A percentile compares a stretch with the other conserved stretches of the same genome.
phyloP scores from a whole-genome alignment of 345 rosid genomes.

The Gossypium sturtianum region DNA sequence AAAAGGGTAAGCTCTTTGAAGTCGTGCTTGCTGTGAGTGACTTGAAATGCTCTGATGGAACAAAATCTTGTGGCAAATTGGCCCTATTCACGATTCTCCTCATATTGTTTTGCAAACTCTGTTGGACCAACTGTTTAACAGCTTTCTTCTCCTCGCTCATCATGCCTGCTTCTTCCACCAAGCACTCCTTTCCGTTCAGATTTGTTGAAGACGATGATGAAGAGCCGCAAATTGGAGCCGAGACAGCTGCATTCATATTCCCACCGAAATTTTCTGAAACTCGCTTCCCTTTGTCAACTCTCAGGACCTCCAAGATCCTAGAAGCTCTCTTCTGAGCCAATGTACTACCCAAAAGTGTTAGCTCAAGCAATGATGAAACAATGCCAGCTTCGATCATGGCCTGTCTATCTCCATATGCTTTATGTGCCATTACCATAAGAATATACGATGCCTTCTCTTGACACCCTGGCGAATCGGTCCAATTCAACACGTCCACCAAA shows the following conservation, averaged over 20 bases:
- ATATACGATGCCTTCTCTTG: conserved; percentile 87
- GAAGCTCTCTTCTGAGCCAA: conserved; percentile 95
- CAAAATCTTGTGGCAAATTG: conserved; percentile 79
- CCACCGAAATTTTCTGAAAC: conserved; percentile 53
- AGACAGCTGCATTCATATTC: conserved; percentile 50
- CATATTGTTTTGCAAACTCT: conserved; percentile 90
- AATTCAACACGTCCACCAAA: conserved; percentile 78
- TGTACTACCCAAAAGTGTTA: conserved; percentile 84
- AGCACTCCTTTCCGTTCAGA: conserved; percentile 34
- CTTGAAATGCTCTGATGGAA: conserved; percentile 78
- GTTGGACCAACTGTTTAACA: conserved; percentile 79
- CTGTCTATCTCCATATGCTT: conserved; percentile 75
- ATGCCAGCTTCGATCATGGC: conserved; percentile 93
- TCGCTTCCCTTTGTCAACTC: conserved; percentile 89
- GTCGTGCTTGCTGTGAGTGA: conserved; percentile 77
- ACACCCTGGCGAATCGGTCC: conserved; percentile 89
- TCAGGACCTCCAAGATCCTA: conserved; percentile 72
- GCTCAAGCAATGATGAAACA: conserved; percentile 71
- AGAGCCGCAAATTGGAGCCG: conserved; percentile 83
- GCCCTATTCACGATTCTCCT: conserved; percentile 88
- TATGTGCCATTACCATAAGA: conserved; percentile 93
- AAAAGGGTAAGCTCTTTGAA: conserved; percentile 87
- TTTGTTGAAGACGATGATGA: conserved; percentile 44
- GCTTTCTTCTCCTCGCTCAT: conserved; percentile 94
- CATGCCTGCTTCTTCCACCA: conserved; percentile 58